phyloP scores from a whole-genome alignment of 1,139 yeast species.

The Yamadazyma jaroonii region DNA sequence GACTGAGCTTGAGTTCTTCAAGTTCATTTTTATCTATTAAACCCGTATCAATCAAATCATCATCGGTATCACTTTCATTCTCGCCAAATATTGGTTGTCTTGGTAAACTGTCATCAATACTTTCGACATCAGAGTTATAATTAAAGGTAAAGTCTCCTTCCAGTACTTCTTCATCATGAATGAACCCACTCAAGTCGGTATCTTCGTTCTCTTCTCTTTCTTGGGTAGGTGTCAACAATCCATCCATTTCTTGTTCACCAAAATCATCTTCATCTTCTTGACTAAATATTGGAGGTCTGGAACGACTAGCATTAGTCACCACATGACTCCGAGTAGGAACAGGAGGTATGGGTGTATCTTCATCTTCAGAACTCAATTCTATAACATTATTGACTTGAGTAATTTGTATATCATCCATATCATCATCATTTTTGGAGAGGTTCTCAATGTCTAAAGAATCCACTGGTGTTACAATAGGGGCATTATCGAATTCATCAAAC shows the following conservation, averaged over 20 bases:
- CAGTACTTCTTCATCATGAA: constrained; percentile 23
- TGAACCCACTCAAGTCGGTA: constrained; percentile 33
- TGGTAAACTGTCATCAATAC: neutral
- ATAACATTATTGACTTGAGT: constrained; percentile 8
- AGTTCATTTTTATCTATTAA: constrained; percentile 20
- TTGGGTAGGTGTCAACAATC: constrained; percentile 36
- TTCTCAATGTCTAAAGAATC: neutral
- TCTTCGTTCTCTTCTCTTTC: constrained; percentile 31
- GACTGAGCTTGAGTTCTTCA: constrained; percentile 26
- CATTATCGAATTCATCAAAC: constrained; percentile 8
- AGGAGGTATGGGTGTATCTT: neutral
- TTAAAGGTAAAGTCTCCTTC: constrained; percentile 6
- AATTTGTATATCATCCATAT: constrained; percentile 11
- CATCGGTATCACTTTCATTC: constrained; percentile 16
- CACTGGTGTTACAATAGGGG: constrained; percentile 2
- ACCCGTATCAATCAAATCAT: constrained; percentile 12
- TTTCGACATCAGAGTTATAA: constrained; percentile 9
- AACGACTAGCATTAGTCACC: neutral
- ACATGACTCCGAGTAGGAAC: too few relatives aligned
- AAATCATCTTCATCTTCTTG: constrained; percentile 38
- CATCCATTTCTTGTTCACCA: constrained; percentile 40
- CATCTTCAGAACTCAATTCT: constrained; percentile 5
- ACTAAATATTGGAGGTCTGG: neutral
- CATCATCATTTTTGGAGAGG: neutral
- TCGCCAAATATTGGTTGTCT: constrained; percentile 2